A percentile compares a stretch with the other conserved stretches of the same genome.
Conservation (phyloP, 257 asterid genomes). For the Paraleonurus japonicus region DNA sequence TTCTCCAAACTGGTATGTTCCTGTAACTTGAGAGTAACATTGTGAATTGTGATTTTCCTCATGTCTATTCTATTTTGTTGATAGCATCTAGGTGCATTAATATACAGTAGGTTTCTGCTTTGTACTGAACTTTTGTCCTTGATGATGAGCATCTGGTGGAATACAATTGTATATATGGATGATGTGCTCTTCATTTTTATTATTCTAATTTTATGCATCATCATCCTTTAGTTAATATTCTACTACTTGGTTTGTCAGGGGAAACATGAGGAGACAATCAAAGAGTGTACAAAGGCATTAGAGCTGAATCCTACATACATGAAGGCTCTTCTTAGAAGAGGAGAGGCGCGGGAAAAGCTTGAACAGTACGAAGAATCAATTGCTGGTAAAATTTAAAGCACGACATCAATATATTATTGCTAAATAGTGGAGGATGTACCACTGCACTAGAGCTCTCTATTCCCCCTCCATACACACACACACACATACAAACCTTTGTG, state of each 20-base stretch:
- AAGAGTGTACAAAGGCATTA: constrained; percentile 87
- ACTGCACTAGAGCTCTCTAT: not conserved
- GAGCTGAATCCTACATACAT: constrained; percentile 77
- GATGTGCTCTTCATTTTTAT: constrained; percentile 6
- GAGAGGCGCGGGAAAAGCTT: constrained; percentile 85
- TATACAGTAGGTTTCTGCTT: not conserved
- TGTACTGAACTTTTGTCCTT: not conserved
- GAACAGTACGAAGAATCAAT: constrained; percentile 87
- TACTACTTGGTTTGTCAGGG: constrained; percentile 44
- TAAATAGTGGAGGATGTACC: not conserved
- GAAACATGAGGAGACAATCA: constrained; percentile 66
- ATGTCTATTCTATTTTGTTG: not conserved
- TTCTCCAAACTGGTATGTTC: constrained; percentile 72
- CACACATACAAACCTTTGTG: not conserved
- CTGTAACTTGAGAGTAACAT: not conserved
- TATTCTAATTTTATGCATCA: constrained; percentile 24
- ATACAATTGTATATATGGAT: not conserved
- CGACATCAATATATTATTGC: constrained; percentile 9
- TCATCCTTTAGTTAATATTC: constrained; percentile 25
- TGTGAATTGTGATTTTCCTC: not conserved
- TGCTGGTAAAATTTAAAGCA: constrained; percentile 49
- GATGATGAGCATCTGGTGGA: constrained; percentile 1
- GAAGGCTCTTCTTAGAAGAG: constrained; percentile 85
- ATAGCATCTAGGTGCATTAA: constrained; percentile 7
- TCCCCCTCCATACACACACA: no score